Evolutionary conservation across 768 basidiomycete genomes (phyloP).

Genomic region (Lentinula lateritia): DNA sequence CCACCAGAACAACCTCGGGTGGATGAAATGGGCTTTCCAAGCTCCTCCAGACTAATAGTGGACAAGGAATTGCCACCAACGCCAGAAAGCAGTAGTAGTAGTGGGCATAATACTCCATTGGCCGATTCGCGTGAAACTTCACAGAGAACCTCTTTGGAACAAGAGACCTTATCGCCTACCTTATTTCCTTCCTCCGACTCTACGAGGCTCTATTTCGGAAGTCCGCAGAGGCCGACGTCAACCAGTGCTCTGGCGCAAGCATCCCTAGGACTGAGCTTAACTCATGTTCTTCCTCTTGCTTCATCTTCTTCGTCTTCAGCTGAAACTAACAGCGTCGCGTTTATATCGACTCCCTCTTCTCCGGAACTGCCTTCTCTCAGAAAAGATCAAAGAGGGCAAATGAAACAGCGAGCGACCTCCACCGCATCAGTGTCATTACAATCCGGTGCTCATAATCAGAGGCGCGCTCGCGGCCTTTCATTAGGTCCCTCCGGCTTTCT

Average conservation of each 20-base stretch:
- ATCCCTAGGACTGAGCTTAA: slow-evolving; percentile 51
- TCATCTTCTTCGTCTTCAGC: slow-evolving; percentile 36
- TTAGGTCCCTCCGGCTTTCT: slow-evolving; percentile 42
- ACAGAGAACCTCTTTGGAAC: slow-evolving; percentile 1
- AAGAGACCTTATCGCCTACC: slow-evolving; percentile 8
- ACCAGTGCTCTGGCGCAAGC: slow-evolving; percentile 49
- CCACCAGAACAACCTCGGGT: slow-evolving; percentile 19
- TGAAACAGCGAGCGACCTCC: slow-evolving; percentile 27
- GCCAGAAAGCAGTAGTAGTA: slow-evolving; percentile 28
- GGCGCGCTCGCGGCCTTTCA: slow-evolving; percentile 51
- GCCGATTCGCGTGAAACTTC: slow-evolving; percentile 1
- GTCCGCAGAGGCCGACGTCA: slow-evolving; percentile 21
- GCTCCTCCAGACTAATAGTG: slow-evolving; percentile 17
- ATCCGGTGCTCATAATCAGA: slow-evolving; percentile 10
- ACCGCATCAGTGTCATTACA: slow-evolving; percentile 13
- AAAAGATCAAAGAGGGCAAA: slow-evolving; percentile 41
- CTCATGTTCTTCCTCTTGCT: slow-evolving; percentile 42
- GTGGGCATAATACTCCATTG: neutral
- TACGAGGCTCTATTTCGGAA: slow-evolving; percentile 3
- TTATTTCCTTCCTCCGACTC: slow-evolving; percentile 9
- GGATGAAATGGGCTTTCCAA: slow-evolving; percentile 15
- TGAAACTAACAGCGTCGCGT: slow-evolving; percentile 46
- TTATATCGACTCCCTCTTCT: slow-evolving; percentile 23
- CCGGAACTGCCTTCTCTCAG: slow-evolving; percentile 15
- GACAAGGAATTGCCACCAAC: slow-evolving; percentile 52